Evolutionary conservation across 805 yeast species (phyloP).

Genomic region (Cyberlindnera amylophila): DNA sequence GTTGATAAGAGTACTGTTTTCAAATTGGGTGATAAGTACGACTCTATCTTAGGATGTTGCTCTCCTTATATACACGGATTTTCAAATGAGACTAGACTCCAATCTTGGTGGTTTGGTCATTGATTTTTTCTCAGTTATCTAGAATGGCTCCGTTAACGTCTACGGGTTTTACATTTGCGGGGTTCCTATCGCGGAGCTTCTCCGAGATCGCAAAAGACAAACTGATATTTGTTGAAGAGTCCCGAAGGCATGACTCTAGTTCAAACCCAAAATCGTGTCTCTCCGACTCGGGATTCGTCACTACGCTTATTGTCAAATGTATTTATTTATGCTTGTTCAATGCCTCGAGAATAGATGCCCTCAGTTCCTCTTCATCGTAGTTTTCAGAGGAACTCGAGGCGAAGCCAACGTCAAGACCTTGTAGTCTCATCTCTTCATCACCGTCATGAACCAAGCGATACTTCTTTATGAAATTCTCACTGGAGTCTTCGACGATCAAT

Average conservation of each 20-base stretch:
- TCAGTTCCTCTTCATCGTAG: conserved; percentile 11
- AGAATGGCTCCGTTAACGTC: not conserved
- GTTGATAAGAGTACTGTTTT: not conserved
- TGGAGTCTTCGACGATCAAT: conserved; percentile 12
- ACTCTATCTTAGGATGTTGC: too few species aligned
- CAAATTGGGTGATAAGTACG: not conserved
- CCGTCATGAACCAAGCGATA: conserved; percentile 3
- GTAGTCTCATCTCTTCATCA: conserved; percentile 6
- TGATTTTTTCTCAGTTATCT: too few species aligned
- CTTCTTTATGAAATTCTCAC: conserved; percentile 15
- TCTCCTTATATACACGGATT: too few species aligned
- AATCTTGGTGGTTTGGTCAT: not conserved
- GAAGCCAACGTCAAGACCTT: conserved; percentile 6
- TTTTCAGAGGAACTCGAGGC: not conserved
- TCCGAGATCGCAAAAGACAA: conserved; percentile 11
- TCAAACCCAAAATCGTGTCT: too few species aligned
- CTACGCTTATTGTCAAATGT: too few species aligned
- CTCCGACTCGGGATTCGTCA: too few species aligned
- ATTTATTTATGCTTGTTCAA: not conserved
- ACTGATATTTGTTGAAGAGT: too few species aligned
- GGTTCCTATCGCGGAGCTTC: not conserved
- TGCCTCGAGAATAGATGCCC: conserved; percentile 2
- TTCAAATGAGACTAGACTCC: too few species aligned
- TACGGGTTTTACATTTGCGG: too few species aligned
- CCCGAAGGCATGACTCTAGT: too few species aligned